Evolutionary conservation across 768 basidiomycete genomes (phyloP).

Genomic region (Rossbeevera mucosa): DNA sequence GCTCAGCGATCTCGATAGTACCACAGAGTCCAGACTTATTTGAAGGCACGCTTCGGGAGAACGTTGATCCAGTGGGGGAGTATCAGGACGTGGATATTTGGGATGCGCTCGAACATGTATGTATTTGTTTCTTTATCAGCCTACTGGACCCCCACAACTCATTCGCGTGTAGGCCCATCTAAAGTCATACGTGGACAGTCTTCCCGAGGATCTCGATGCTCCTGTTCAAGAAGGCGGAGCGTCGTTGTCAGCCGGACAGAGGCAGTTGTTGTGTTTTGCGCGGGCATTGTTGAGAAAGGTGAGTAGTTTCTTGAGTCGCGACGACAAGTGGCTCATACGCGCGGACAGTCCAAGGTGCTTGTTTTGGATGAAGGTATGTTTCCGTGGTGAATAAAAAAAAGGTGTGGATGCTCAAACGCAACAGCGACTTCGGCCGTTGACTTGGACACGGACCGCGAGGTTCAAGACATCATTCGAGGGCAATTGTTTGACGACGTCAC

Average conservation of each 20-base stretch:
- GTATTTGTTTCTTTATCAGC: neutral
- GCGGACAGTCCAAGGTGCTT: conserved; percentile 67
- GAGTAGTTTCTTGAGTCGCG: neutral
- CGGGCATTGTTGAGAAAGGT: conserved; percentile 77
- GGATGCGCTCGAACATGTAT: conserved; percentile 70
- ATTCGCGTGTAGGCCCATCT: conserved; percentile 48
- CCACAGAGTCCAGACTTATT: conserved; percentile 74
- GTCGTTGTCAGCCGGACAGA: conserved; percentile 80
- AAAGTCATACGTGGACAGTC: conserved; percentile 60
- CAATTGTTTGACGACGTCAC: conserved; percentile 73
- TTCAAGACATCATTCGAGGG: conserved; percentile 84
- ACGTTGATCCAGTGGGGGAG: conserved; percentile 81
- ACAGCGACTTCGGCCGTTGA: conserved; percentile 86
- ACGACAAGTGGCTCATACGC: neutral
- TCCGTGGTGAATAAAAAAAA: neutral
- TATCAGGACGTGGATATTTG: conserved; percentile 81
- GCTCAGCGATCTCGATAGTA: conserved; percentile 79
- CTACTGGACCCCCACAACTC: neutral
- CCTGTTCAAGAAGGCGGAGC: conserved; percentile 73
- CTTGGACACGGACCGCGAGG: conserved; percentile 82
- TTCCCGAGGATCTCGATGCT: conserved; percentile 68
- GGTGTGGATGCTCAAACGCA: neutral
- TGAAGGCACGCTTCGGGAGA: conserved; percentile 74
- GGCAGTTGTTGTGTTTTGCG: conserved; percentile 87
- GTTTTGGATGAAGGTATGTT: conserved; percentile 84